Evolutionary conservation across 139 green algal species (phyloP).

Genomic region (Micractinium sp.): DNA sequence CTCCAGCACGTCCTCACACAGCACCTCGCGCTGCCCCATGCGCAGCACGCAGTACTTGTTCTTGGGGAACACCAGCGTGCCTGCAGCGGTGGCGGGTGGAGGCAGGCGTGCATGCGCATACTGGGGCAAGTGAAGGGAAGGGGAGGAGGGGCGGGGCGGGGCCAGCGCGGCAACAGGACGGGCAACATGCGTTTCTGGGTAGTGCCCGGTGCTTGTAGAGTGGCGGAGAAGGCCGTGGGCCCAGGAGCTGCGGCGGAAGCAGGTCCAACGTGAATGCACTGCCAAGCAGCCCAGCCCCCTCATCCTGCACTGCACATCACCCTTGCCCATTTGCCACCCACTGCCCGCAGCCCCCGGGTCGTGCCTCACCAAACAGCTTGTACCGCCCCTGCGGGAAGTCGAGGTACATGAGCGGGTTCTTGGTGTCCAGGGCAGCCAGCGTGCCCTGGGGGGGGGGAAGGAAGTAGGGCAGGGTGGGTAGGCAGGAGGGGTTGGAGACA

Average conservation of each 20-base stretch:
- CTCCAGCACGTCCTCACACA: conserved; percentile 91
- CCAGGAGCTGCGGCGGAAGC: no score
- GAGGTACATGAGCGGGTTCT: conserved; percentile 89
- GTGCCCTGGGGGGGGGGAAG: conserved; percentile 61
- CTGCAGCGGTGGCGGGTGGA: not conserved
- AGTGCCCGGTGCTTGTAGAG: no score
- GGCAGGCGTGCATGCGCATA: no score
- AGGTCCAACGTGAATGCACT: no score
- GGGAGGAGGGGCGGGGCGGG: no score
- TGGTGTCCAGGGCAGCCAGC: conserved; percentile 79
- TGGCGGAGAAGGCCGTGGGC: no score
- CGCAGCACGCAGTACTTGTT: conserved; percentile 79
- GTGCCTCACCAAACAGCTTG: conserved; percentile 77
- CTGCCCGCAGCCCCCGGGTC: no score
- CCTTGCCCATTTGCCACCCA: no score
- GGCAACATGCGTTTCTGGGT: no score
- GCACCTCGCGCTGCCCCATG: conserved; percentile 55
- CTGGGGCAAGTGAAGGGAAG: no score
- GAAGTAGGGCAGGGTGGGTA: not conserved
- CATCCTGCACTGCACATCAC: not conserved
- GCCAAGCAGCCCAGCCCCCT: not conserved
- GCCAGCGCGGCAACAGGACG: no score
- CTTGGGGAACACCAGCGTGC: conserved; percentile 35
- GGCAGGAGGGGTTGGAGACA: not conserved
- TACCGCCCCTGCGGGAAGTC: conserved; percentile 82